These are phyloP conservation scores for Diaporthe velutina DNA, from an alignment of 2,329 filamentous ascomycete genomes.

Conservation along the genomic window DNA sequence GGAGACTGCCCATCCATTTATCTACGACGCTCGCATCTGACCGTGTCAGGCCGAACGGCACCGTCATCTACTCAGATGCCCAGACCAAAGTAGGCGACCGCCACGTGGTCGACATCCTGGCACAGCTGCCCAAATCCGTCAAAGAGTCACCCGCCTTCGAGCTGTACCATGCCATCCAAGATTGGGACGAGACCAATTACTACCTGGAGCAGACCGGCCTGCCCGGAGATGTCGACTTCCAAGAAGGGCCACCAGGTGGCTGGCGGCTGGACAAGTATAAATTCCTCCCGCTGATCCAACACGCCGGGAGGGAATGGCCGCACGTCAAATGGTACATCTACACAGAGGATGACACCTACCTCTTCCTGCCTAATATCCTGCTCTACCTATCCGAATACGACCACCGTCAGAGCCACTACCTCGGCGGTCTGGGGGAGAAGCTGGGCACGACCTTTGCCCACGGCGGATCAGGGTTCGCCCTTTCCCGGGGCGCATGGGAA, in stretches of 20 bases:
- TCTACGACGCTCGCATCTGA: conserved; percentile 44
- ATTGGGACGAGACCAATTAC: conserved; percentile 44
- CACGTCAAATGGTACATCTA: conserved; percentile 43
- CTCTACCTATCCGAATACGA: conserved; percentile 35
- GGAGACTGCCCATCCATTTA: conserved; percentile 46
- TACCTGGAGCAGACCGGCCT: conserved; percentile 43
- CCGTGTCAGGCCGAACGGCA: conserved; percentile 43
- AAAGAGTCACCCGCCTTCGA: conserved; percentile 39
- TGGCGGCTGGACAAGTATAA: conserved; percentile 39
- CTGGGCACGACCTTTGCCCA: conserved; percentile 37
- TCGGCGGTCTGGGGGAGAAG: conserved; percentile 39
- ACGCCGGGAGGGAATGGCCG: conserved; percentile 34
- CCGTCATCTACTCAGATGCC: conserved; percentile 45
- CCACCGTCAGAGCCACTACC: conserved; percentile 27
- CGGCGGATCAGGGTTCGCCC: conserved; percentile 39
- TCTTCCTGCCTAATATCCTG: conserved; percentile 39
- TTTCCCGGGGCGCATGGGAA: conserved; percentile 35
- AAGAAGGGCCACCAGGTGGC: conserved; percentile 28
- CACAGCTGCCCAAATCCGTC: conserved; percentile 42
- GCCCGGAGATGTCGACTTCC: conserved; percentile 23
- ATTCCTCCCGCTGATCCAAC: conserved; percentile 35
- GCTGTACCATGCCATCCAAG: conserved; percentile 42
- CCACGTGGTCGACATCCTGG: conserved; percentile 44
- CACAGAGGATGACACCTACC: conserved; percentile 42
- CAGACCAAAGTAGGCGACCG: conserved; percentile 44